Base-by-base conservation (phyloP, 1,284 basidiomycete genomes). In the Heliocybe sulcata region DNA sequence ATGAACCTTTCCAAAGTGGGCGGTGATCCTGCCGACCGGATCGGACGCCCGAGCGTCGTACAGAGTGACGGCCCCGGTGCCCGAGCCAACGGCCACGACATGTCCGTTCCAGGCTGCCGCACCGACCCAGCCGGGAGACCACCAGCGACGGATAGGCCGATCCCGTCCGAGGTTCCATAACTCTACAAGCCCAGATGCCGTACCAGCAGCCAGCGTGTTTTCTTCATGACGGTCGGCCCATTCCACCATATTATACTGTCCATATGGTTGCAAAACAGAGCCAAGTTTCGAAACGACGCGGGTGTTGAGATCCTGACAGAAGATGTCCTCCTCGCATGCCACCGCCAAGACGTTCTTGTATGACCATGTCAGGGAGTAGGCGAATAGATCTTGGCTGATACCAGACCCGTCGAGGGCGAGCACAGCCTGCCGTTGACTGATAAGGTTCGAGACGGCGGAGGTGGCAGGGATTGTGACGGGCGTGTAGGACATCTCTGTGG, bases 391-490 rank as follows among this genome's bases (percentile, higher is more conserved):
- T 6, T 67, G 63, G 12, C 76, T 73, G 25, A 77, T 76, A 12
- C 77, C 77, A 0, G 76, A 77, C 8, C 76, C 77, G 54, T 79
- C 77, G 26, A 79, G 66, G 1, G 77, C 76, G 56, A 77, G 72
- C 11, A 77, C 60, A 58, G 77, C 78, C 53, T 79, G 77, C 55
- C 67, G 71, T 48, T 73, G 72, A 29, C 68, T 59, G 23, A 68
- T 76, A 1, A 79, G 64, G 56, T 79, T 72, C 10, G 74, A 66
- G 33, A 65, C 68, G 2, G 76, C 71, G 12, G 76, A 77, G 26
- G 72, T 65, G 8, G 69, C 60, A n/a, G 73, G 72, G 0, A 63
- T 58, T 9, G 60, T 1, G 65, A 61, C 2, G 72, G 64, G 12
- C 65, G 59, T 29, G 65, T 60, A 52, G 77, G 72, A 25, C 78